Evolutionary conservation across 108 stramenopile genomes (phyloP).

Genomic region (Aurantiochytrium sp.): DNA sequence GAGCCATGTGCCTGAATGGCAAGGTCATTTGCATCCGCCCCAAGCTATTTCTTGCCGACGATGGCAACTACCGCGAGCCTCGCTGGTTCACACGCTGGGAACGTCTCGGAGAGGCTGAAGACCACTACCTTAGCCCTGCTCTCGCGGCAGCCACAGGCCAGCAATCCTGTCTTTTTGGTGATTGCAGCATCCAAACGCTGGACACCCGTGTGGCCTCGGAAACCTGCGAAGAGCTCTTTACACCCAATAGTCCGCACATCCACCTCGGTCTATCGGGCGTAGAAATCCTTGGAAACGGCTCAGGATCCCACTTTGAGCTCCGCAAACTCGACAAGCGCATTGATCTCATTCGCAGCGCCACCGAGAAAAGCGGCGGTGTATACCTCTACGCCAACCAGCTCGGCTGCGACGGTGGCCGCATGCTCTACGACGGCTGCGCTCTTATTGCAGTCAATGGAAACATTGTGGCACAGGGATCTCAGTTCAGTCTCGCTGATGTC

Average conservation of each 20-base stretch:
- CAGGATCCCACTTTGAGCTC: constrained; percentile 90
- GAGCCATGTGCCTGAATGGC: constrained; percentile 67
- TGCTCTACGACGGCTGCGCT: constrained; percentile 87
- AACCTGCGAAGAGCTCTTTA: constrained; percentile 97
- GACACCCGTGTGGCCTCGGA: constrained; percentile 81
- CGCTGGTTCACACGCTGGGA: constrained; percentile 83
- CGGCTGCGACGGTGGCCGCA: constrained; percentile 88
- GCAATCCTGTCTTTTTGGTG: constrained; percentile 60
- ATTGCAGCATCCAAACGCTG: constrained; percentile 45
- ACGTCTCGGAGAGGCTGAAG: constrained; percentile 23
- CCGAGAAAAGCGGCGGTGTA: constrained; percentile 89
- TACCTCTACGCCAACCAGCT: constrained; percentile 93
- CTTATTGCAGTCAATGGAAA: constrained; percentile 84
- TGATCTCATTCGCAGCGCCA: constrained; percentile 76
- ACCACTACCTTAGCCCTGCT: constrained; percentile 34
- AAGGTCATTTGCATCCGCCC: constrained; percentile 76
- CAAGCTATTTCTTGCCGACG: constrained; percentile 77
- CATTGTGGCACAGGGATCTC: constrained; percentile 80
- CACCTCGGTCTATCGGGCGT: constrained; percentile 73
- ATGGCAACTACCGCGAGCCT: constrained; percentile 93
- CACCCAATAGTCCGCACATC: constrained; percentile 79
- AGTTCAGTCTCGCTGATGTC: constrained; percentile 83
- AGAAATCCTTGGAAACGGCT: constrained; percentile 90
- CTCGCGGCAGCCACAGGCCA: constrained; percentile 53
- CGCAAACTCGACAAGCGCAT: constrained; percentile 70